Evolutionary conservation across 768 basidiomycete species (phyloP), one percentile per base, ranked within the genome.

Genomic region (Lactifluus pinguis): DNA sequence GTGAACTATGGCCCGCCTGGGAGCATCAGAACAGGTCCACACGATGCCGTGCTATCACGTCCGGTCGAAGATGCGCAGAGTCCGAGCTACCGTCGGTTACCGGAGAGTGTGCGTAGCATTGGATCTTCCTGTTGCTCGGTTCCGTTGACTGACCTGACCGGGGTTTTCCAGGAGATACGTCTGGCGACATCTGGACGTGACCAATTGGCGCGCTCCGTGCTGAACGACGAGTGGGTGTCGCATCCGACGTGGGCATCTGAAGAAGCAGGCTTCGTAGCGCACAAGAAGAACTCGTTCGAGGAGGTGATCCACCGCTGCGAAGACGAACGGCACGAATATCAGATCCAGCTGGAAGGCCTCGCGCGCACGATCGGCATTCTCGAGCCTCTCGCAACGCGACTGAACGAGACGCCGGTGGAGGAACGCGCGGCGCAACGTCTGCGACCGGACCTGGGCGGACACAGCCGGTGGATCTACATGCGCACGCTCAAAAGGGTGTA

Each of bases 181-280:
- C 74, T 98, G 19, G 89, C 92, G 30, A 98, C 97, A 71, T 97
- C 97, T 3, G 95, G 90, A 11, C 86, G 97, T 32, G 95, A 98
- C 68, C 84, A 92, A 63, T 86, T 98, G 58, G 95, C 91, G 70
- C 90, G 94, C 71, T 93, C 92, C 32, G 94, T 99, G 32, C 81
- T 99, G 49, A 99, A 99, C 70, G 95, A 98, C 69, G 83, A 87
- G 66, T 98, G 97, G 95, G 93, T 98, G 11, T 97, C 95, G 14
- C 95, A 98, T 72, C 95, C 97, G 3, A 95, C 94, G 1, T 97
- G 94, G 92, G 93, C 93, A 9, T 95, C 93, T 21, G 95, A 98
- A 71, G 94, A 95, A 70, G 84, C 94, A 1, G 94, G 92, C 10
- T 97, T 97, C 67, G 83, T 92, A 64, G 80, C 95, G 6, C 92